Evolutionary conservation across 2,329 filamentous ascomycete genomes (phyloP).

Genomic region (Cladobotryum protrusum): DNA sequence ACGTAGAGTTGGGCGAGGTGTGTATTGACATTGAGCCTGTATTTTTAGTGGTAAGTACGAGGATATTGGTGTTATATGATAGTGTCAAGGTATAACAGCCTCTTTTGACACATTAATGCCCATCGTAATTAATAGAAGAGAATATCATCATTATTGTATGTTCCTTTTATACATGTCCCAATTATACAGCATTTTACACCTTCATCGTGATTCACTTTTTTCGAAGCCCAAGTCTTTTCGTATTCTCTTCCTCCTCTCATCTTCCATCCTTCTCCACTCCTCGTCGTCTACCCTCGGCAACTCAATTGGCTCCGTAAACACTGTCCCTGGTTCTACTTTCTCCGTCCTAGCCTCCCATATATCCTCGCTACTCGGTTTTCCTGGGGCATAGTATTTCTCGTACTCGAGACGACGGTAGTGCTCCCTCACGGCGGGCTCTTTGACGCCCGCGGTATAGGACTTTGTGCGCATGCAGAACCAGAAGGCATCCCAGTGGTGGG

Average conservation of each 20-base stretch:
- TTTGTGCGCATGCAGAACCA: conserved; percentile 95
- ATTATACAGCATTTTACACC: background rate
- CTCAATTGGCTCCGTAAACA: conserved; percentile 38
- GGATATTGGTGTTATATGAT: background rate
- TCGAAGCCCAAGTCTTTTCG: conserved; percentile 27
- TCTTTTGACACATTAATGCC: background rate
- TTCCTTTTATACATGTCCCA: background rate
- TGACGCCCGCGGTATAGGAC: conserved; percentile 51
- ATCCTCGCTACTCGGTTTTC: conserved; percentile 73
- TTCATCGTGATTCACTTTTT: conserved; percentile 11
- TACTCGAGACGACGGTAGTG: conserved; percentile 62
- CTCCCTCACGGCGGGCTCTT: conserved; percentile 56
- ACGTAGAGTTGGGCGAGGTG: too few species aligned
- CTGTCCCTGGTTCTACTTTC: conserved; percentile 45
- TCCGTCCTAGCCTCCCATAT: conserved; percentile 73
- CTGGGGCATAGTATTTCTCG: conserved; percentile 60
- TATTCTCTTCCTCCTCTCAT: conserved; percentile 28
- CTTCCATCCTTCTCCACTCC: conserved; percentile 34
- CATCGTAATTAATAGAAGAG: background rate
- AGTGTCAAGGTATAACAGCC: background rate
- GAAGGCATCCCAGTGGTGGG: conserved; percentile 85
- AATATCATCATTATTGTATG: background rate
- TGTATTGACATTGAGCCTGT: too few species aligned
- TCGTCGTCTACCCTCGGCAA: conserved; percentile 34
- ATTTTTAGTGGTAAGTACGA: too few species aligned